Evolutionary conservation across 106 monocot species (phyloP), one percentile per base, ranked within the genome.

Genomic region (Dioscorea alata): DNA sequence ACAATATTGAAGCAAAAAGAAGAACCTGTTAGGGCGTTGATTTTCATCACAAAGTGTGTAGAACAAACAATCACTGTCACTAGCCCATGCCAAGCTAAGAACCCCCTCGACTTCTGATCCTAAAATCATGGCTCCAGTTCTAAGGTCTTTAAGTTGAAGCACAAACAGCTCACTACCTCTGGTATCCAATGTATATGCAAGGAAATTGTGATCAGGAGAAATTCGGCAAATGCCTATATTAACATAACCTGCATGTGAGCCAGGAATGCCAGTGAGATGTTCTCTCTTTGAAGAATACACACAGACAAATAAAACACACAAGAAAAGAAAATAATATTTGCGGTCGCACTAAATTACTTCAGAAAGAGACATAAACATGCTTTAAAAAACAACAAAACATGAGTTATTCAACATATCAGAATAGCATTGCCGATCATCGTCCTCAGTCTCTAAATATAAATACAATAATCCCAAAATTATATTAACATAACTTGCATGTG

Each of bases 171-270:
- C 97, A 59, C 82, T 69, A 48, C 92, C 97, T 75, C 64, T 71
- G 50, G 68, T 80, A 66, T 97, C 97, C 69, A 97, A 59, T 20
- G 97, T 97, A 73, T 97, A 97, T 66, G 97, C 97, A 73, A 97
- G 81, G 59, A 82, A 90, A 49, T 73, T 86, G 50, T 97, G 97
- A 64, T 92, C 63, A 22, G 89, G 97, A 78, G 92, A 92, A 74
- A 97, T 81, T 62, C 84, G 73, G 74, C 97, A 97, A 31, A 74
- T 89, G 50, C 97, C 92, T 50, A 97, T 83, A 50, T 97, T 86
- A 79, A 97, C 97, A 87, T 97, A 97, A 61, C 92, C 97, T 97
- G 82, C 73, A 87, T 25, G 56, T 49, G 21, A 70, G 65, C 42
- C n/a, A 35, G 34, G 13, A 54, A 42, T 42, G 42, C 42, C 42